Conservation (phyloP, 2,329 filamentous ascomycete species). For the Stylonectria norvegica region DNA sequence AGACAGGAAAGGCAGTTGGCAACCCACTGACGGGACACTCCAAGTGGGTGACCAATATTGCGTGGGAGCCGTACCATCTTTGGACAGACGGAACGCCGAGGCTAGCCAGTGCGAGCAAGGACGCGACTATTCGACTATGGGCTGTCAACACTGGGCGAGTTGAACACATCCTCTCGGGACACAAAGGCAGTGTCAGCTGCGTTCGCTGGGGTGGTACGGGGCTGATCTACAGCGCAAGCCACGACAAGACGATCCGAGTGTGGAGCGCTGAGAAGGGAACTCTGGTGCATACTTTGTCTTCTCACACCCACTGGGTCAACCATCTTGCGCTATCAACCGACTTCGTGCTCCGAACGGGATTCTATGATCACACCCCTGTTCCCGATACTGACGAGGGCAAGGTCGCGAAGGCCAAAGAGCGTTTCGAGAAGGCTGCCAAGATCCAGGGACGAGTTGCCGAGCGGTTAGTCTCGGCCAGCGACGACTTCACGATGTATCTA, state of each 20-base stretch:
- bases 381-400: conserved; percentile 69
- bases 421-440: conserved; percentile 81
- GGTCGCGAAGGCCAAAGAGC: conserved; percentile 68
- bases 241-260: conserved; percentile 88
- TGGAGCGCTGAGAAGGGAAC: conserved; percentile 82
- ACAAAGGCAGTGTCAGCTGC: conserved; percentile 85
- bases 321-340: conserved; percentile 92
- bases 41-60: conserved; percentile 83
- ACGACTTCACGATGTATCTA: conserved; percentile 94
- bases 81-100: conserved; percentile 71
- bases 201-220: conserved; percentile 94
- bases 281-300: conserved; percentile 71
- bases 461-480: conserved; percentile 82
- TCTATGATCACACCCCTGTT: conserved; percentile 73
- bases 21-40: conserved; percentile 74
- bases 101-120: conserved; percentile 84
- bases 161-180: conserved; percentile 80
- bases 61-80: conserved; percentile 91
- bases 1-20: conserved; percentile 71
- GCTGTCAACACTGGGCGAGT: conserved; percentile 72
- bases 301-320: conserved; percentile 94
- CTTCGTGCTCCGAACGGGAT: conserved; percentile 80
- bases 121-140: conserved; percentile 85
- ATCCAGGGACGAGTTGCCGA: conserved; percentile 76
- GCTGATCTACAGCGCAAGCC: conserved; percentile 76